phyloP scores from a whole-genome alignment of 2,329 filamentous ascomycete genomes.

The Thelonectria discophora region DNA sequence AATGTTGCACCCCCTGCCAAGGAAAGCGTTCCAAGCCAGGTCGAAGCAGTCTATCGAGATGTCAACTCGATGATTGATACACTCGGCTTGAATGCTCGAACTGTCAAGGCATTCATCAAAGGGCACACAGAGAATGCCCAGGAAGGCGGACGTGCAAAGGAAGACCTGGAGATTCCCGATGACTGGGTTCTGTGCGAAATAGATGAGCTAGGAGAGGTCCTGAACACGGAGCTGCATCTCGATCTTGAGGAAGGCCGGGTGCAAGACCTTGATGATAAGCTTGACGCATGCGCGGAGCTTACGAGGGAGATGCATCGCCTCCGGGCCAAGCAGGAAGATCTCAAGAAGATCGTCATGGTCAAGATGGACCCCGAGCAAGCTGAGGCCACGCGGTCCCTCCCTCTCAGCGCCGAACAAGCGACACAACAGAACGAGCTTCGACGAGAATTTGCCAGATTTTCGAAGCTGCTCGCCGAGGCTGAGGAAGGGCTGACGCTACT shows the following conservation, averaged over 20 bases:
- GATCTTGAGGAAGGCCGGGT: conserved; percentile 75
- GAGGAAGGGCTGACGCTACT: conserved; percentile 84
- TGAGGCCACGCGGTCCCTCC: conserved; percentile 72
- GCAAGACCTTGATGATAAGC: conserved; percentile 72
- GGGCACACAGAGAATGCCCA: conserved; percentile 69
- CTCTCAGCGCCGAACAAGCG: conserved; percentile 84
- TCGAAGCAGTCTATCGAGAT: conserved; percentile 76
- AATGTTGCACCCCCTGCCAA: conserved; percentile 62
- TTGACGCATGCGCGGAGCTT: conserved; percentile 73
- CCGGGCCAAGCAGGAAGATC: conserved; percentile 77
- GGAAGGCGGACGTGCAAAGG: conserved; percentile 64
- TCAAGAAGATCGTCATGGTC: conserved; percentile 78
- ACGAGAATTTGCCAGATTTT: conserved; percentile 76
- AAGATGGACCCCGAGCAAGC: conserved; percentile 73
- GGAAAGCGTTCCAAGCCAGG: conserved; percentile 68
- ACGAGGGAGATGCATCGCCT: conserved; percentile 76
- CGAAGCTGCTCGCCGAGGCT: conserved; percentile 77
- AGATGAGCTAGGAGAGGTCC: conserved; percentile 69
- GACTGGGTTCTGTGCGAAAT: conserved; percentile 82
- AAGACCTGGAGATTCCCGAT: conserved; percentile 74
- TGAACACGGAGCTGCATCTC: conserved; percentile 70
- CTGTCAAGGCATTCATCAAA: conserved; percentile 71
- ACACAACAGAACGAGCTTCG: conserved; percentile 86
- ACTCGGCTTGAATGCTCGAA: conserved; percentile 80
- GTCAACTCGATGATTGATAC: conserved; percentile 96